Base-by-base conservation (phyloP, 306 rosid species). In the Malus asiatica region DNA sequence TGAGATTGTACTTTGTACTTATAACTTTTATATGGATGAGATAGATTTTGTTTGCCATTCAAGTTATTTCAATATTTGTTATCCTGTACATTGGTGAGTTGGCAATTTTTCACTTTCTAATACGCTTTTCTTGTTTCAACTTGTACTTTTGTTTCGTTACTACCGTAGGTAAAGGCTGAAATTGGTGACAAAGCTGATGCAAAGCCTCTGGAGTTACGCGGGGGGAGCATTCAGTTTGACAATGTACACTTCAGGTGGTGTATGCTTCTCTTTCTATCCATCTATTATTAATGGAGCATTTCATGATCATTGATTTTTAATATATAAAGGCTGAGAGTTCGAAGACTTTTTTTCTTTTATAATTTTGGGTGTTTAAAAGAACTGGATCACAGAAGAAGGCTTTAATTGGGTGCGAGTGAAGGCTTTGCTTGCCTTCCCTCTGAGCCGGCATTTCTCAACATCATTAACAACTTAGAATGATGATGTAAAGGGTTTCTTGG, bases 231-330 rank as follows among this genome's bases (percentile, higher is more conserved):
- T 79, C 84, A 92, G 76, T 89, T 87, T 76, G 90, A 90, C 42
- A 80, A 89, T 66, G 97, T 92, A 72, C 92, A 92, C 71, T 92
- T 95, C 86, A 87, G 99, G 99, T 92, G 68, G 25, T 76, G 70
- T 59, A 68, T 70, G 59, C 73, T 27, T 70, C 53, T 78, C 72
- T 68, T 76, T 68, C 59, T 45, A 20, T 62, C 15, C 19, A 20
- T 16, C 3, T 60, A 40, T 12, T 61, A 66, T 67, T 20, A 60
- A 48, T 33, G 32, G 23, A 68, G 40, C 68, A 51, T 83, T 58
- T 61, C 35, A 61, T 2, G 19, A 27, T 30, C 66, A 27, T 61
- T 27, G 33, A 61, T 12, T 61, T 61, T 27, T 61, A 23, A 11
- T 61, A 61, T 0, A 13, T 27, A 61, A 5, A 61, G 15, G 66